Conservation (phyloP, 1,139 yeast species). For the Yamadazyma friedrichii region DNA sequence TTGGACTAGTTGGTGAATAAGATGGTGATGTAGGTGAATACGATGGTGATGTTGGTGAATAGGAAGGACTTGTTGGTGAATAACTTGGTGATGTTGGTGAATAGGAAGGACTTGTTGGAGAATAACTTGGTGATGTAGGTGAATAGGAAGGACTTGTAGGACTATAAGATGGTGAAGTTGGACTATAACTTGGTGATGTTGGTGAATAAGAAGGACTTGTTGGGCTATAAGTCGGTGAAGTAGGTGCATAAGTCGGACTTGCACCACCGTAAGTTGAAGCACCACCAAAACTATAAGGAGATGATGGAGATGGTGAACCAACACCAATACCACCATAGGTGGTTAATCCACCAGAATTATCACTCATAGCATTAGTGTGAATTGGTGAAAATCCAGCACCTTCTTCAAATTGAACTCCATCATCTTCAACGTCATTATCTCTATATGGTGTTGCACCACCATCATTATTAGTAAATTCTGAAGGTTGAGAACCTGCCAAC, state of each 20-base stretch:
- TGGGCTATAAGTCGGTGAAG: constrained; percentile 58
- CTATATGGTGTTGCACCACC: constrained; percentile 97
- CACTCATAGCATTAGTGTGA: constrained; percentile 81
- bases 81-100: constrained; percentile 50
- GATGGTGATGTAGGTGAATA: constrained; percentile 54
- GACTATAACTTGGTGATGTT: constrained; percentile 61
- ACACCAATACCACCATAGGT: constrained; percentile 83
- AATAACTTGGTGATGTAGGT: constrained; percentile 60
- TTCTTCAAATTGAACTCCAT: constrained; percentile 71
- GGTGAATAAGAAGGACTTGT: constrained; percentile 67
- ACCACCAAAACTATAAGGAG: constrained; percentile 61
- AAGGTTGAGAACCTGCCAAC: constrained; percentile 63
- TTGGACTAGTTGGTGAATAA: constrained; percentile 60
- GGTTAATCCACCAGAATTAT: constrained; percentile 83
- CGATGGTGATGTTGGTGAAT: constrained; percentile 68
- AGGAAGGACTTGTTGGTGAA: constrained; percentile 71
- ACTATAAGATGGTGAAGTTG: constrained; percentile 55
- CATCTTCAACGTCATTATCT: constrained; percentile 73
- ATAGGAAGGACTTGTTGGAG: constrained; percentile 47
- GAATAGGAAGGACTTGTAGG: constrained; percentile 59
- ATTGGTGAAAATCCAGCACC: constrained; percentile 93
- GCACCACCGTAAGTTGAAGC: constrained; percentile 51
- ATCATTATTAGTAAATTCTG: constrained; percentile 49
- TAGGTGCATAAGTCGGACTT: constrained; percentile 58
- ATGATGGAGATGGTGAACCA: constrained; percentile 51